phyloP scores from a whole-genome alignment of 345 rosid genomes.

The Arabis alpina region DNA sequence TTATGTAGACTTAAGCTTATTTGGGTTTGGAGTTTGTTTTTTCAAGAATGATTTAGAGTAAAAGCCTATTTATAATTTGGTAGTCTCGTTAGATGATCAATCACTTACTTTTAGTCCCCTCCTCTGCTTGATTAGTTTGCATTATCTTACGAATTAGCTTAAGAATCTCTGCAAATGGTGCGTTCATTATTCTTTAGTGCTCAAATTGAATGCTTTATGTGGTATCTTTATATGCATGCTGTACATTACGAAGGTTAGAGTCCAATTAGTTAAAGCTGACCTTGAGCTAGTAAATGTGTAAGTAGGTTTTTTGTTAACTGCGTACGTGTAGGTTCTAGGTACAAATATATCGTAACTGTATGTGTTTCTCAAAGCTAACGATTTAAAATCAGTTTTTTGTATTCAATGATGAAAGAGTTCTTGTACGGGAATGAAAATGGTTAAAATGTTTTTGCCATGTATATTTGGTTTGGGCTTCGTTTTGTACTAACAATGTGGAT shows the following conservation, averaged over 20 bases:
- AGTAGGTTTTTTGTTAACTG: neutral
- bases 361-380: neutral
- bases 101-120: conserved; percentile 2
- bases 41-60: conserved; percentile 25
- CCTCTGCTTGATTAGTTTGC: conserved; percentile 22
- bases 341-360: neutral
- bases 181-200: conserved; percentile 1
- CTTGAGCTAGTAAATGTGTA: conserved; percentile 18
- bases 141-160: conserved; percentile 22
- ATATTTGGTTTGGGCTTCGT: neutral
- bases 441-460: neutral
- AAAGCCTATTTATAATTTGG: conserved; percentile 13
- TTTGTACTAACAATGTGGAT: neutral
- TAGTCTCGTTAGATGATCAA: conserved; percentile 28
- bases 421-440: neutral
- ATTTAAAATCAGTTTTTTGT: no score
- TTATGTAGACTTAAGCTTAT: conserved; percentile 44
- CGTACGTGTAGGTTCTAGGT: neutral
- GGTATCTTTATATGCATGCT: neutral
- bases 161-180: conserved; percentile 19
- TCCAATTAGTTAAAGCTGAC: neutral
- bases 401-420: neutral
- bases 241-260: conserved; percentile 1
- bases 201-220: neutral
- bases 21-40: conserved; percentile 39